These are phyloP conservation scores for Gossypium trilobum DNA, from an alignment of 441 rosid species.

Conservation along the genomic window DNA sequence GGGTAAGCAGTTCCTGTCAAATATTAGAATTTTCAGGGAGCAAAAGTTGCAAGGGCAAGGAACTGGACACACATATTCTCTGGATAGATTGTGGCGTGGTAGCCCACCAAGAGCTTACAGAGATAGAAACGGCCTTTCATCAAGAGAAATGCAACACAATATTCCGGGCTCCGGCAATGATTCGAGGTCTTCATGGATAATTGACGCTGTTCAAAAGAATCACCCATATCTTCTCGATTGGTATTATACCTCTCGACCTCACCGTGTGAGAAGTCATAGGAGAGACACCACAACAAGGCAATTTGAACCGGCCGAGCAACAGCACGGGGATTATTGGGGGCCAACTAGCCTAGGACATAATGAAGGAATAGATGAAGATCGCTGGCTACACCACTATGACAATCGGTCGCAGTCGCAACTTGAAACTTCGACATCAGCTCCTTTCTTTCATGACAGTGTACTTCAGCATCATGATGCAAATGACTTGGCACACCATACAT, in stretches of 20 bases:
- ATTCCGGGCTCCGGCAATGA: conserved; percentile 27
- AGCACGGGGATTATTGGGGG: conserved; percentile 38
- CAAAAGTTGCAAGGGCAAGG: conserved; percentile 47
- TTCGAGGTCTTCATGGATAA: conserved; percentile 52
- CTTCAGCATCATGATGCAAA: conserved; percentile 43
- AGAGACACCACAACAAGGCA: conserved; percentile 22
- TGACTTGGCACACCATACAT: conserved; percentile 20
- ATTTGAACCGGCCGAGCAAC: conserved; percentile 27
- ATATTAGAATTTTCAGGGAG: conserved; percentile 69
- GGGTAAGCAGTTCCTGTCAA: conserved; percentile 71
- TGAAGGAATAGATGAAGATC: conserved; percentile 25
- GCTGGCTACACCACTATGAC: conserved; percentile 27
- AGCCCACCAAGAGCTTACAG: conserved; percentile 38
- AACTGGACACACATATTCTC: conserved; percentile 32
- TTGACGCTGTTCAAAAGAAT: conserved; percentile 52
- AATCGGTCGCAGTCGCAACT: conserved; percentile 39
- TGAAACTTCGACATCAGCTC: conserved; percentile 62
- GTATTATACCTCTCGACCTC: conserved; percentile 55
- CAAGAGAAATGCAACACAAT: conserved; percentile 41
- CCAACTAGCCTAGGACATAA: conserved; percentile 33
- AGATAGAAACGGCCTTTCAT: conserved; percentile 32
- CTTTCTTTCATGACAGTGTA: conserved; percentile 56
- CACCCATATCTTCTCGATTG: conserved; percentile 78
- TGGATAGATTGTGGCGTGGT: conserved; percentile 39
- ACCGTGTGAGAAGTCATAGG: conserved; percentile 20